Percentiles rank a stretch among this genome's conserved stretches.
These are phyloP conservation scores for Coemansia sp. DNA, from an alignment of 192 early-diverging fungal species.

Conservation along the genomic window DNA sequence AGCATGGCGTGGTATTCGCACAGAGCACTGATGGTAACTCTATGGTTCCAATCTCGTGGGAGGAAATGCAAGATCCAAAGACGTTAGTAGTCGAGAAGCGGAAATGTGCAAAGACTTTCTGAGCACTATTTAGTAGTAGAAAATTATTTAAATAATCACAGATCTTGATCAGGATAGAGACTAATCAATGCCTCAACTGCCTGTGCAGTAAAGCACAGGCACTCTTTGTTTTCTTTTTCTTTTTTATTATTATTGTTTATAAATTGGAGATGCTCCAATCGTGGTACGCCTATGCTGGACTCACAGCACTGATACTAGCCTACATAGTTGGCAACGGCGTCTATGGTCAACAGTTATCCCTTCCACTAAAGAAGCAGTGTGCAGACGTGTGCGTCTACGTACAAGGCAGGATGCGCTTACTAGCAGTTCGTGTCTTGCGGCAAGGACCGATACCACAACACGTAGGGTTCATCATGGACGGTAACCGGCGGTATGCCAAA, in stretches of 20 bases:
- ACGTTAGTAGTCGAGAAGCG: slow-evolving; percentile 82
- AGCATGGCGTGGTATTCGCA: slow-evolving; percentile 93
- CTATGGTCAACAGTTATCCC: not conserved
- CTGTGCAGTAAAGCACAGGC: not conserved
- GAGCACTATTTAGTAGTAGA: not conserved
- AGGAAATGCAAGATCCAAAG: slow-evolving; percentile 97
- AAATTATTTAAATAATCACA: not conserved
- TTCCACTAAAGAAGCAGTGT: slow-evolving; percentile 24
- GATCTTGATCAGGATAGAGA: not conserved
- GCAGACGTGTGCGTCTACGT: not conserved
- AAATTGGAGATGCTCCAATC: slow-evolving; percentile 7
- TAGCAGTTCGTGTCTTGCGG: slow-evolving; percentile 41
- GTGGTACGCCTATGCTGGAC: not conserved
- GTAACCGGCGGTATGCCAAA: slow-evolving; percentile 91
- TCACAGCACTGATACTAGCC: not conserved
- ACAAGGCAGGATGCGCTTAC: not conserved
- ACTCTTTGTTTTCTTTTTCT: not conserved
- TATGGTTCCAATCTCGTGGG: slow-evolving; percentile 96
- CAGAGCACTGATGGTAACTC: slow-evolving; percentile 80
- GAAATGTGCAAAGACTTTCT: slow-evolving; percentile 92
- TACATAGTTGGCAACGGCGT: slow-evolving; percentile 25
- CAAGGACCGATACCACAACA: slow-evolving; percentile 87
- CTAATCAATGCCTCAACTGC: not conserved
- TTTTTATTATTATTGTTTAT: not conserved
- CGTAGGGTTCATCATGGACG: slow-evolving; percentile 97